phyloP scores from a whole-genome alignment of 2,329 filamentous ascomycete species.

The Emergomyces pasteurianus region DNA sequence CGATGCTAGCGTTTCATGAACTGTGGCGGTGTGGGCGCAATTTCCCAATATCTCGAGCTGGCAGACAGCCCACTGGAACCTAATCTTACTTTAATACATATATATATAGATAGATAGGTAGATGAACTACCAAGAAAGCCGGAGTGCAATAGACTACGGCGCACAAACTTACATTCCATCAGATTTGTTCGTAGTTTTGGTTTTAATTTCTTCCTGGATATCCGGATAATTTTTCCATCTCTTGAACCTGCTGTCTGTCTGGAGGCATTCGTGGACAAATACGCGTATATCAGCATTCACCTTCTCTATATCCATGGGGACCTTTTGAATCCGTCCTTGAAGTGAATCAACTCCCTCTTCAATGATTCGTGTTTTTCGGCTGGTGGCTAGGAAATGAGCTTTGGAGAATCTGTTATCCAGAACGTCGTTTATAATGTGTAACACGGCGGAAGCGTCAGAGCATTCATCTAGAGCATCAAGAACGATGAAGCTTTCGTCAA shows the following conservation, averaged over 20 bases:
- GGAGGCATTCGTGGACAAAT: background rate
- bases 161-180: conserved; percentile 9
- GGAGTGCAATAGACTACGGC: conserved; percentile 1
- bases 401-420: background rate
- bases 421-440: background rate
- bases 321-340: background rate
- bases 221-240: background rate
- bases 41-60: background rate
- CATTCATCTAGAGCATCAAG: conserved; percentile 14
- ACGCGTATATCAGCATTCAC: background rate
- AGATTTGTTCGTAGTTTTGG: background rate
- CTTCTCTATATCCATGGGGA: background rate
- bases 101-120: too few relatives aligned
- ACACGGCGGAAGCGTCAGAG: background rate
- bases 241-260: background rate
- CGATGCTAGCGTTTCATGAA: background rate
- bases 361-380: conserved; percentile 10
- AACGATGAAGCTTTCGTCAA: conserved; percentile 6
- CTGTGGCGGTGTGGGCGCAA: background rate
- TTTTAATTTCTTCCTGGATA: background rate
- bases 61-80: background rate
- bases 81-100: background rate
- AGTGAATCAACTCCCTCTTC: conserved; percentile 1
- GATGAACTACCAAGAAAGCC: background rate
- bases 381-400: conserved; percentile 10